Evolutionary conservation across 2,329 filamentous ascomycete genomes (phyloP), one percentile per base, ranked within the genome.

Genomic region (Aspergillus novofumigatus): DNA sequence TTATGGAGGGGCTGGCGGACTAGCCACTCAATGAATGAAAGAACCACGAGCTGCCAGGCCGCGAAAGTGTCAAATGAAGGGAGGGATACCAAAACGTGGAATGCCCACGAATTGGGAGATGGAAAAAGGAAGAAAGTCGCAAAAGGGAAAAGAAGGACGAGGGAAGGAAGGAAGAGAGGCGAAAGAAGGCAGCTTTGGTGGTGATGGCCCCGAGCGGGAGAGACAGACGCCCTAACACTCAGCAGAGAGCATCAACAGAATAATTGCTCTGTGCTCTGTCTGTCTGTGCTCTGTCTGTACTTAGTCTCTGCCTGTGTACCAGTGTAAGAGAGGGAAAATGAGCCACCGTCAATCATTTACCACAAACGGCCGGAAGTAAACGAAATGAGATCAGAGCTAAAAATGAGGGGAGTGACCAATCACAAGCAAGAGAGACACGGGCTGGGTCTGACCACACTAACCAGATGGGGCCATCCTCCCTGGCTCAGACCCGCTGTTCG

Each of bases 21-120:
- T 35, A 62, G 57, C 64, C 59, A 57, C 64, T 65, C 59, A 65
- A 68, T 66, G 69, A 73, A 72, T 61, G 71, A 73, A 68, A 47
- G 67, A 69, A 68, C 69, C 66, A 70, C 70, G 67, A 70, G 69
- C 66, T 65, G 66, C 70, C 65, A 67, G 65, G 66, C 65, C 60
- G 61, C 63, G 62, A 60, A 52, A 55, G 29, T n/a, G 56, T 55
- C 53, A 58, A 59, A 59, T 53, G 54, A 65, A 58, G 49, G 38
- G 51, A 51, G 29, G 49, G 54, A 53, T 21, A 32, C 59, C 53
- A 59, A 55, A 42, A 25, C 47, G 55, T 47, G 45, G 51, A 59
- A 53, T 52, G 51, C 51, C 51, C 57, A 49, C 48, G 61, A 56
- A 58, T 60, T 57, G 47, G 48, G 52, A 55, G 57, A 59, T 51